These are phyloP conservation scores for Dichomitus squalens DNA, from an alignment of 1,284 basidiomycete species.

Conservation along the genomic window DNA sequence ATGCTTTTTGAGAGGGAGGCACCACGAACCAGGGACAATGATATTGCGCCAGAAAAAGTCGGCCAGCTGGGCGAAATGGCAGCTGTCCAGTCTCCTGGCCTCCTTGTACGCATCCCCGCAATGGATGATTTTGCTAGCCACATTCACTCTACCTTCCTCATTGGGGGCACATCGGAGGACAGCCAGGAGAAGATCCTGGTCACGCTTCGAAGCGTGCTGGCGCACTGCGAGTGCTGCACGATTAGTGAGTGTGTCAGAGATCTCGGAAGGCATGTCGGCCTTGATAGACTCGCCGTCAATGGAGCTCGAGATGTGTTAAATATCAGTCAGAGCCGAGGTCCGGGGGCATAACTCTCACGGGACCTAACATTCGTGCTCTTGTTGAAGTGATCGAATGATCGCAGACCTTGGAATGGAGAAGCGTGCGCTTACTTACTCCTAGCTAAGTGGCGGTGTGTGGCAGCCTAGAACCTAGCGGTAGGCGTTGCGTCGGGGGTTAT, in stretches of 20 bases:
- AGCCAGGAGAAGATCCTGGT: slow-evolving; percentile 18
- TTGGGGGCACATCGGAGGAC: slow-evolving; percentile 17
- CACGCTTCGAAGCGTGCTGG: slow-evolving; percentile 10
- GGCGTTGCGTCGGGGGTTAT: too few relatives aligned
- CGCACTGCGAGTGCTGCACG: slow-evolving; percentile 11
- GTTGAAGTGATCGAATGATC: too few relatives aligned
- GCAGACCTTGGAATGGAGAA: too few relatives aligned
- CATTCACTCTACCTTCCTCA: slow-evolving; percentile 7
- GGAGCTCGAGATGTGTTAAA: too few relatives aligned
- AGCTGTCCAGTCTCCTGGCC: neutral
- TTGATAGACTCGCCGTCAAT: too few relatives aligned
- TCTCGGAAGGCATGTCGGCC: slow-evolving; percentile 19
- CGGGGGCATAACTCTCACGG: too few relatives aligned
- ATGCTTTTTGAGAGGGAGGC: neutral
- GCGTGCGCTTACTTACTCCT: too few relatives aligned
- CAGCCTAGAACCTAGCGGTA: too few relatives aligned
- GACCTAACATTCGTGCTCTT: too few relatives aligned
- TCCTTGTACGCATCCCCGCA: slow-evolving; percentile 9
- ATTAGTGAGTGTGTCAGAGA: neutral
- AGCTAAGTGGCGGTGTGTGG: too few relatives aligned
- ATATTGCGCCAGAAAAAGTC: slow-evolving; percentile 23
- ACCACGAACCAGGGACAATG: slow-evolving; percentile 14
- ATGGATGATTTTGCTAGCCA: slow-evolving; percentile 18
- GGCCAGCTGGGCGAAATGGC: slow-evolving; percentile 12
- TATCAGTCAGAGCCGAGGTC: too few relatives aligned